Percentiles rank a stretch among this genome's conserved stretches.
These are phyloP conservation scores for Sophora flavescens DNA, from an alignment of 306 rosid species.

Conservation along the genomic window DNA sequence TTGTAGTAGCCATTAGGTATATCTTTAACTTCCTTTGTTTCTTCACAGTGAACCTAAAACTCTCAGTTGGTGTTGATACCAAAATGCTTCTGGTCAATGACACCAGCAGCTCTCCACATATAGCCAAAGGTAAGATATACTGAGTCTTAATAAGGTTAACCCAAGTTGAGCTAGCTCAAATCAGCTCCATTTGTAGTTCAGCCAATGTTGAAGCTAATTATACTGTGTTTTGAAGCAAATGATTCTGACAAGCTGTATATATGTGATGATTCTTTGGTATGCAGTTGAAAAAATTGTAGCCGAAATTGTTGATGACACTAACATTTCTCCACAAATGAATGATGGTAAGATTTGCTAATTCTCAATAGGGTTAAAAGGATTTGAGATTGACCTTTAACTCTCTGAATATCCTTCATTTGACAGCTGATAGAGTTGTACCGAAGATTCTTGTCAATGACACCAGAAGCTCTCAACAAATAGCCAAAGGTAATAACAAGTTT, in stretches of 20 bases:
- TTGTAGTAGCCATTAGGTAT: background rate
- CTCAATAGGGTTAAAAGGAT: conserved; percentile 8
- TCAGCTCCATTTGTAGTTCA: background rate
- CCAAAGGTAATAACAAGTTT: conserved; percentile 41
- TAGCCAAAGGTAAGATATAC: conserved; percentile 48
- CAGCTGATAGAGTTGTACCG: conserved; percentile 46
- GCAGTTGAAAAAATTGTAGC: conserved; percentile 49
- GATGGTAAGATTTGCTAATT: conserved; percentile 42
- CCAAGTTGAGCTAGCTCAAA: conserved; percentile 13
- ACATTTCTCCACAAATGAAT: conserved; percentile 38
- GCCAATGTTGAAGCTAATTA: background rate
- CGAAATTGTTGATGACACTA: conserved; percentile 25
- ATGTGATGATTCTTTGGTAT: conserved; percentile 40
- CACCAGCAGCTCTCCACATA: conserved; percentile 45
- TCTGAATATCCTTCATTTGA: conserved; percentile 23
- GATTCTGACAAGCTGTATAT: conserved; percentile 1
- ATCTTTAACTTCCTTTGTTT: conserved; percentile 24
- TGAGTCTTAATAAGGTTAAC: conserved; percentile 25
- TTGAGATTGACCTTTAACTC: conserved; percentile 30
- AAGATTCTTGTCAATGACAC: conserved; percentile 38
- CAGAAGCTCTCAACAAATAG: conserved; percentile 38
- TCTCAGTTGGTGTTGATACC: conserved; percentile 53
- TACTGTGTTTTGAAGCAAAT: conserved; percentile 1
- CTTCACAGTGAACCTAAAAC: conserved; percentile 67
- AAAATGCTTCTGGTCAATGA: conserved; percentile 67